Evolutionary conservation across 2,329 filamentous ascomycete species (phyloP), one percentile per base, ranked within the genome.

Genomic region (Conoideocrella luteorostrata): DNA sequence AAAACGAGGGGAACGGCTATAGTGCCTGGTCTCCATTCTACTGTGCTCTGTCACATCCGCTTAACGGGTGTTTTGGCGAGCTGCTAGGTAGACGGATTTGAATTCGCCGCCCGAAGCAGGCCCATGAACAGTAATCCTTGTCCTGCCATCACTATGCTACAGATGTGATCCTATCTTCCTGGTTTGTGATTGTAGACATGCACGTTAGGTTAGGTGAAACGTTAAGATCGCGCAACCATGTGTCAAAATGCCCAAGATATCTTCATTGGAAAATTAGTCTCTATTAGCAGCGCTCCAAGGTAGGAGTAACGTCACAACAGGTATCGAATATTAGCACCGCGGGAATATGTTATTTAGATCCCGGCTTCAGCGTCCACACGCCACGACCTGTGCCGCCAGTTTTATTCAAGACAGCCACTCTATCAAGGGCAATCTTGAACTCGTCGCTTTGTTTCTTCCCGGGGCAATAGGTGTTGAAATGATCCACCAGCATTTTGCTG

Each of bases 401-500:
- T 59, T 78, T 74, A 56, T 88, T 78, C 60, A 95, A 64, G 43
- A 70, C 77, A 1, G 91, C 91, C 55, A 95, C 84, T 48, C 73
- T 73, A 53, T 86, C 82, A 43, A 97, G 67, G 53, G 88, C 88
- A 54, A 78, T 74, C 65, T 89, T 91, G 61, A 97, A 97, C 60
- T 89, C 84, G 15, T 80, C 77, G 41, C 82, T 84, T 48, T 86
- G 77, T 34, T 80, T 86, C 18, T 75, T 77, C 2, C 60, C 60
- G 1, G 64, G 63, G 58, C 88, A 95, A 56, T 82, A 86, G 12
- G 79, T 78, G 62, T 90, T 88, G 63, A 96, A 97, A 57, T 95
- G 88, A 56, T 95, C 86, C 20, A 95, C 85, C 35, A 96, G 66
- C 72, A 88, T 83, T 67, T 94, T 88, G 33, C 86, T 90, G 5